Conservation (phyloP, 2,329 filamentous ascomycete species). For the Xylariaceae sp. region DNA sequence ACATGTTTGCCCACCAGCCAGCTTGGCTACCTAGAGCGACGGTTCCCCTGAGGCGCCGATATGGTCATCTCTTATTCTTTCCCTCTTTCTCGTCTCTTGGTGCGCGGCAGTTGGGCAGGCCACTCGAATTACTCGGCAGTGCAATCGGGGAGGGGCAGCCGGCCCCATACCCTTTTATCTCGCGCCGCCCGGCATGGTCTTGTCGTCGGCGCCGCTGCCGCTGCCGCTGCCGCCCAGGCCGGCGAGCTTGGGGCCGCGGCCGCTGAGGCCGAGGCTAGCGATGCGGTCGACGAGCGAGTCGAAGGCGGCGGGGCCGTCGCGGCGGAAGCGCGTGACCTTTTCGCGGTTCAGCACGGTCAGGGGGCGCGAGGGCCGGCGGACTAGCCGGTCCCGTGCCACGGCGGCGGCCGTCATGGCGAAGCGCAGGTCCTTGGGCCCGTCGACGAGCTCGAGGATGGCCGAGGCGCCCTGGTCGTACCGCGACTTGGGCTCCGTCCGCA, state of each 20-base stretch:
- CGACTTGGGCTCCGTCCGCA: constrained; percentile 84
- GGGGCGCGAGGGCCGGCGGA: constrained; percentile 54
- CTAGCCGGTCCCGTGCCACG: constrained; percentile 55
- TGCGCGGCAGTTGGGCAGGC: no score
- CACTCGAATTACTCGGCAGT: no score
- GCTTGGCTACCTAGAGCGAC: no score
- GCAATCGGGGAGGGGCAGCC: no score
- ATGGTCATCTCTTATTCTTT: no score
- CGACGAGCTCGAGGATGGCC: constrained; percentile 89
- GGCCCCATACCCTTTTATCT: no score
- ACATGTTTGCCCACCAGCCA: no score
- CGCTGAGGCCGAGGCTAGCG: constrained; percentile 23
- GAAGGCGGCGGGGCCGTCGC: constrained; percentile 58
- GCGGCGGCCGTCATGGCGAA: constrained; percentile 90
- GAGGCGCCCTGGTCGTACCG: constrained; percentile 76
- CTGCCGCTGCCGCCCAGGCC: background rate
- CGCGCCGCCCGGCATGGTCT: no score
- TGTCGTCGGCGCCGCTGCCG: no score
- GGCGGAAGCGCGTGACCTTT: constrained; percentile 74
- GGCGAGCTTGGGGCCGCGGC: background rate
- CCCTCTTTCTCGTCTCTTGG: no score
- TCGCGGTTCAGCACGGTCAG: constrained; percentile 70
- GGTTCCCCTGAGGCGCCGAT: no score
- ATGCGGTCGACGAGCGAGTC: constrained; percentile 52
- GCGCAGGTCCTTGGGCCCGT: constrained; percentile 87